Base-by-base conservation (phyloP, 2,329 filamentous ascomycete species). In the Colletotrichum sp. region DNA sequence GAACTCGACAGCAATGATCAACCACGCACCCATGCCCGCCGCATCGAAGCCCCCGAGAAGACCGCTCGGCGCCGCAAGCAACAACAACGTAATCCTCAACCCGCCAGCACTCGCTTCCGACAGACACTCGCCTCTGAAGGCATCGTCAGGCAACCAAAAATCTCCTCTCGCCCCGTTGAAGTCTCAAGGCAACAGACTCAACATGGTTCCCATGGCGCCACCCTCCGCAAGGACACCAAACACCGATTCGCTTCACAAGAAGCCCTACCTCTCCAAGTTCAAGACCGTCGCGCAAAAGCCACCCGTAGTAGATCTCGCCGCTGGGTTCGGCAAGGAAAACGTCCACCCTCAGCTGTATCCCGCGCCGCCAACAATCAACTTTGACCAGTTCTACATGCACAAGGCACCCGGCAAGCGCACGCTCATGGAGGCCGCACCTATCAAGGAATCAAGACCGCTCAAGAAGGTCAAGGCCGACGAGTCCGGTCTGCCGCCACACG, bases 181-280 rank as follows among this genome's bases (percentile, higher is more conserved):
- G 79, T 82, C 87, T 18, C 84, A 87, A 67, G 89, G 88, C 84
- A 92, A 88, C 82, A 92, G 91, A 81, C 87, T 97, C 78, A 93
- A 94, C 82, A 90, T 92, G 79, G 88, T 94, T 76, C 87, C 90
- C 57, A 93, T 95, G 86, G 90, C 92, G 65, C 94, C 93, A 36
- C 94, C 94, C 3, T 84, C 86, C 70, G 86, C 87, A 77, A 86
- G 89, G 72, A 83, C 83, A 24, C 89, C 90, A 80, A 85, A 85
- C 44, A 94, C 93, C 44, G 94, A 95, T 84, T 94, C 92, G 32
- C 90, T 93, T 71, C 87, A 91, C 81, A 95, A 95, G 89, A 94
- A 92, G 78, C 90, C 91, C 1, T 83, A 89, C 72, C 86, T 92
- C 82, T 91, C 91, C 66, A 90, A 88, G 75, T 92, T 90, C 82